phyloP scores from a whole-genome alignment of 768 basidiomycete species.

The Leccinum disarticulatum region DNA sequence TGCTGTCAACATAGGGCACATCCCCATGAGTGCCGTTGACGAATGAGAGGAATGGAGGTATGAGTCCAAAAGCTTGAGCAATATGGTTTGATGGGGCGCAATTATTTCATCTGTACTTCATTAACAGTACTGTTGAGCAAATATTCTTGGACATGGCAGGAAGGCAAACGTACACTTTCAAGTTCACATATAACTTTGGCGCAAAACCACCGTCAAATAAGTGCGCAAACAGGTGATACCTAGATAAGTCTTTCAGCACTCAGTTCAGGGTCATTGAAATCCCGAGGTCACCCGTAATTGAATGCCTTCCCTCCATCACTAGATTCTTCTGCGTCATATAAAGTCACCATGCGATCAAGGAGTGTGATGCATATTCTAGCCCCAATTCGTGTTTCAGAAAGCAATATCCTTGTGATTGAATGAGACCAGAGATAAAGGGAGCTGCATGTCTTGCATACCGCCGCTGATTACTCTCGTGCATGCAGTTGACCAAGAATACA shows the following conservation, averaged over 20 bases:
- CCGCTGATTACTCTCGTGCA: conserved; percentile 54
- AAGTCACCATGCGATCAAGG: conserved; percentile 67
- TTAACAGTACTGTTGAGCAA: conserved; percentile 16
- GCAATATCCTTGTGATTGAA: conserved; percentile 38
- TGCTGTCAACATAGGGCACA: conserved; percentile 59
- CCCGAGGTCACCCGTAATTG: conserved; percentile 61
- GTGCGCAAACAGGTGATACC: conserved; percentile 65
- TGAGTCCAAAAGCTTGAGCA: conserved; percentile 86
- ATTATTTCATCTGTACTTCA: conserved; percentile 69
- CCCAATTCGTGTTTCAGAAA: conserved; percentile 55
- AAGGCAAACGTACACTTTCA: conserved; percentile 53
- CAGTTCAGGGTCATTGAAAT: background rate
- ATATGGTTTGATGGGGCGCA: conserved; percentile 81
- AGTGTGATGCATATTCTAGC: conserved; percentile 65
- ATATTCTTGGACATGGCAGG: background rate
- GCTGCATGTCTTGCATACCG: conserved; percentile 44
- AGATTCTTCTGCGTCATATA: conserved; percentile 67
- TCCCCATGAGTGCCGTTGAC: conserved; percentile 38
- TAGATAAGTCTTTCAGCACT: conserved; percentile 29
- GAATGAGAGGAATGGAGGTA: conserved; percentile 62
- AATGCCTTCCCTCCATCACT: conserved; percentile 69
- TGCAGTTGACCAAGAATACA: conserved; percentile 71
- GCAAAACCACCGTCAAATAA: conserved; percentile 61
- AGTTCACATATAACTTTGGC: conserved; percentile 56
- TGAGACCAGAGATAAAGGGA: conserved; percentile 10